These are phyloP conservation scores for Agaricus blazei DNA, from an alignment of 768 basidiomycete species.

Conservation along the genomic window DNA sequence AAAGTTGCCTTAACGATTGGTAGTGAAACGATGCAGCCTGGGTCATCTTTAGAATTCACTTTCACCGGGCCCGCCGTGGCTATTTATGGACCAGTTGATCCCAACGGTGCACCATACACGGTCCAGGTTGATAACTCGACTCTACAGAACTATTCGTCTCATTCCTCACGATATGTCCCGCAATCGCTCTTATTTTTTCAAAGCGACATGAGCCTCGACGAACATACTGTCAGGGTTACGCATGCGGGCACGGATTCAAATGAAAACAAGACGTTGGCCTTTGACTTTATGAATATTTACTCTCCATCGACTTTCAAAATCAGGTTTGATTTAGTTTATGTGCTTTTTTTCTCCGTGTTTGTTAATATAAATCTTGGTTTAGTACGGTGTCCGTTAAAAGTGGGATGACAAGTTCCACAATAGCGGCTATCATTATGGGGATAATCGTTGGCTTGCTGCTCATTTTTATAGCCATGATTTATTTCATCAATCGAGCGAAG, in stretches of 20 bases:
- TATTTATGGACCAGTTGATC: constrained; percentile 34
- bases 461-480: background rate
- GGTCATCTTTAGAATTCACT: constrained; percentile 17
- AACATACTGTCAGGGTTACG: constrained; percentile 19
- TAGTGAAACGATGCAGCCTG: constrained; percentile 15
- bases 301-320: constrained; percentile 19
- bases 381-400: background rate
- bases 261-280: constrained; percentile 14
- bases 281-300: constrained; percentile 27
- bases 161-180: constrained; percentile 16
- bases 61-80: constrained; percentile 29
- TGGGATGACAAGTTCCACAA: background rate
- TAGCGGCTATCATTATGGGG: constrained; percentile 6
- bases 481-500: background rate
- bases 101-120: constrained; percentile 23
- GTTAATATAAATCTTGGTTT: no score
- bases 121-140: constrained; percentile 23
- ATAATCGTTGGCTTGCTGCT: background rate
- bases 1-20: background rate
- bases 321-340: constrained; percentile 8
- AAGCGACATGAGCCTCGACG: constrained; percentile 13
- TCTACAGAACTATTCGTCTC: constrained; percentile 16
- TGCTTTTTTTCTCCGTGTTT: no score
- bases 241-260: constrained; percentile 10
- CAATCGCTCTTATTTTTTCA: constrained; percentile 26